These are phyloP conservation scores for Globisporangium canariense DNA, from an alignment of 352 stramenopile genomes.

Conservation along the genomic window DNA sequence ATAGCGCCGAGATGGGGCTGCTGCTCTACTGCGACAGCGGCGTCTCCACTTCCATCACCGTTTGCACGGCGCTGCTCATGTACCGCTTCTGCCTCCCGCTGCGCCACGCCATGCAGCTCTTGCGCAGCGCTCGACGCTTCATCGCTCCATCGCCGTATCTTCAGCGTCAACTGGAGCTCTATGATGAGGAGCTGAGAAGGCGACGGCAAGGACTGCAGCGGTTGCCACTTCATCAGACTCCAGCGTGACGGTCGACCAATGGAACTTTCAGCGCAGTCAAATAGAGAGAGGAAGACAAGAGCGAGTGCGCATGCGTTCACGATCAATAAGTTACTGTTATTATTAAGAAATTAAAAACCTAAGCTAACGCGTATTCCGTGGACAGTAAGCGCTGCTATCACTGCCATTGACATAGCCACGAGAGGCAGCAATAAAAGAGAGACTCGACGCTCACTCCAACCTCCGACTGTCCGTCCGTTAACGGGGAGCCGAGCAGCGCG, in stretches of 20 bases:
- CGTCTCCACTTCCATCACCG: slow-evolving; percentile 22
- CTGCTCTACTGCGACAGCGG: slow-evolving; percentile 35
- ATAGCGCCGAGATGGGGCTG: slow-evolving; percentile 12
- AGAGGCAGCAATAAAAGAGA: slow-evolving; percentile 1
- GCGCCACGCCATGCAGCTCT: slow-evolving; percentile 17
- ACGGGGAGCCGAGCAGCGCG: slow-evolving; percentile 4
- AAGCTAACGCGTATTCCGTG: slow-evolving; percentile 8
- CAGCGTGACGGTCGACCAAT: not conserved
- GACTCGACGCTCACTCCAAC: not conserved
- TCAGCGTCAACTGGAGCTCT: slow-evolving; percentile 16
- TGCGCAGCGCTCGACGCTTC: slow-evolving; percentile 16
- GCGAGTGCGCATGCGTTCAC: not conserved
- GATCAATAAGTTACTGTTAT: slow-evolving; percentile 15
- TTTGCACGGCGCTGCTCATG: slow-evolving; percentile 38
- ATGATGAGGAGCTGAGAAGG: slow-evolving; percentile 1
- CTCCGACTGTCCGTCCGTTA: not conserved
- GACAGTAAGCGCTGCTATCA: not conserved
- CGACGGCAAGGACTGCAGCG: slow-evolving; percentile 1
- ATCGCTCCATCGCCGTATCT: slow-evolving; percentile 14
- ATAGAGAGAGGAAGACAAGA: too few species aligned
- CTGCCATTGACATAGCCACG: not conserved
- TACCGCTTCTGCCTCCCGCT: slow-evolving; percentile 28
- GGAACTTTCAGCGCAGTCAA: too few species aligned
- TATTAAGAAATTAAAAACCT: slow-evolving; percentile 11
- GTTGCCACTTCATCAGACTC: slow-evolving; percentile 2